Evolutionary conservation across 202 grass and related monocot genomes (phyloP).

Genomic region (Setaria viridis): DNA sequence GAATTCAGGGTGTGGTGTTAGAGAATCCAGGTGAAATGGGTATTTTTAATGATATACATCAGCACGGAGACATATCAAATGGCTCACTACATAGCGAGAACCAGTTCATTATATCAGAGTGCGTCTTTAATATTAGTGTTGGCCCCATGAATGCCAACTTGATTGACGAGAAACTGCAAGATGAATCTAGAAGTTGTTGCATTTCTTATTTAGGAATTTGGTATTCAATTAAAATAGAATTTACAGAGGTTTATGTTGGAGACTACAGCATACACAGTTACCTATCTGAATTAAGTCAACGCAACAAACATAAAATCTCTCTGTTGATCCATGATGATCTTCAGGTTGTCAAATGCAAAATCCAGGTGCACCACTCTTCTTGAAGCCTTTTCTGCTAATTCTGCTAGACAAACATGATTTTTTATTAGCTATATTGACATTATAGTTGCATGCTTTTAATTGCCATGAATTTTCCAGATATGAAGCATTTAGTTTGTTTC

Average conservation of each 20-base stretch:
- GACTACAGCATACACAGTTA: constrained; percentile 52
- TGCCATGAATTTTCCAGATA: constrained; percentile 22
- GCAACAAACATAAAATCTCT: constrained; percentile 52
- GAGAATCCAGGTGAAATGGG: constrained; percentile 49
- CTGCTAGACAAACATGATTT: constrained; percentile 24
- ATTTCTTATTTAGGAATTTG: constrained; percentile 40
- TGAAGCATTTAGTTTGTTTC: constrained; percentile 38
- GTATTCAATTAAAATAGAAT: constrained; percentile 61
- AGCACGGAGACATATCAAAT: constrained; percentile 28
- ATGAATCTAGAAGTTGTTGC: constrained; percentile 32
- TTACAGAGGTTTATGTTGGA: constrained; percentile 67
- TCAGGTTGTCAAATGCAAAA: constrained; percentile 71
- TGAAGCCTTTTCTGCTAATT: constrained; percentile 34
- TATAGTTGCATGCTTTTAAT: constrained; percentile 33
- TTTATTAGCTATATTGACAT: constrained; percentile 15
- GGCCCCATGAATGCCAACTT: constrained; percentile 44
- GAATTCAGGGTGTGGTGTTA: constrained; percentile 58
- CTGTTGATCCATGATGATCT: constrained; percentile 57
- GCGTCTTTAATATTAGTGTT: constrained; percentile 51
- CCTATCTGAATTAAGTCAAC: constrained; percentile 54
- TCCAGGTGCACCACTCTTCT: constrained; percentile 58
- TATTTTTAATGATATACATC: constrained; percentile 36
- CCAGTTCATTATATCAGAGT: constrained; percentile 62
- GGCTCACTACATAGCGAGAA: constrained; percentile 49
- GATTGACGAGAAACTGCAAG: constrained; percentile 28